Percentiles rank a stretch among this genome's conserved stretches.
Conservation (phyloP, 345 rosid genomes). For the Citrus trifoliata region DNA sequence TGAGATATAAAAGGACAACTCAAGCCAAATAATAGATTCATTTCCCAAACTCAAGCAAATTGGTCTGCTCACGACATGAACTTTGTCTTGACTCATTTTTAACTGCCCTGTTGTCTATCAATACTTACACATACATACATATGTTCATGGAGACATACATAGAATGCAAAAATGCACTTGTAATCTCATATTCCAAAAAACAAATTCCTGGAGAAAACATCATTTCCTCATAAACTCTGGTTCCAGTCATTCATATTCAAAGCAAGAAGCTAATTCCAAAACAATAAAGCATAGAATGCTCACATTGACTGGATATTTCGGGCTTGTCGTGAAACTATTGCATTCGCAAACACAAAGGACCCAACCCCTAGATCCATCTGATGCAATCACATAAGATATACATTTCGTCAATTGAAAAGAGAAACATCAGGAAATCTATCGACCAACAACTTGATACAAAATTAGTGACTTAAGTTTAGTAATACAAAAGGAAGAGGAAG, state of each 20-base stretch:
- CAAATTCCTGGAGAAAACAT: not conserved
- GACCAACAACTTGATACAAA: not conserved
- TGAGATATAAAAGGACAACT: not conserved
- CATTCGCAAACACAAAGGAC: constrained; percentile 74
- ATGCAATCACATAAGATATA: constrained; percentile 15
- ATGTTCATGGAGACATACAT: not conserved
- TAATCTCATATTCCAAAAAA: no score
- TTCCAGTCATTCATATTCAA: not conserved
- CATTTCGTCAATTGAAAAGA: not conserved
- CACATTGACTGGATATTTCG: constrained; percentile 54
- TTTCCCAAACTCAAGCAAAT: not conserved
- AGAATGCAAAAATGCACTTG: not conserved
- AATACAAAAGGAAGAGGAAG: not conserved
- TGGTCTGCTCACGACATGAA: not conserved
- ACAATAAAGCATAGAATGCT: constrained; percentile 23
- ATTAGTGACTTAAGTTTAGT: not conserved
- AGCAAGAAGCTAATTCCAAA: not conserved
- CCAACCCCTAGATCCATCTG: constrained; percentile 99
- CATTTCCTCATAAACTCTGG: not conserved
- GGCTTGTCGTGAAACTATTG: constrained; percentile 86
- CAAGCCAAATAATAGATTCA: not conserved
- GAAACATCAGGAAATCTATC: not conserved
- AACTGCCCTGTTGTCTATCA: not conserved
- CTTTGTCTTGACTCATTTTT: not conserved
- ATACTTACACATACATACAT: not conserved